Evolutionary conservation across 352 stramenopile species (phyloP), one percentile per base, ranked within the genome.

Genomic region (Globisporangium cederbergense): DNA sequence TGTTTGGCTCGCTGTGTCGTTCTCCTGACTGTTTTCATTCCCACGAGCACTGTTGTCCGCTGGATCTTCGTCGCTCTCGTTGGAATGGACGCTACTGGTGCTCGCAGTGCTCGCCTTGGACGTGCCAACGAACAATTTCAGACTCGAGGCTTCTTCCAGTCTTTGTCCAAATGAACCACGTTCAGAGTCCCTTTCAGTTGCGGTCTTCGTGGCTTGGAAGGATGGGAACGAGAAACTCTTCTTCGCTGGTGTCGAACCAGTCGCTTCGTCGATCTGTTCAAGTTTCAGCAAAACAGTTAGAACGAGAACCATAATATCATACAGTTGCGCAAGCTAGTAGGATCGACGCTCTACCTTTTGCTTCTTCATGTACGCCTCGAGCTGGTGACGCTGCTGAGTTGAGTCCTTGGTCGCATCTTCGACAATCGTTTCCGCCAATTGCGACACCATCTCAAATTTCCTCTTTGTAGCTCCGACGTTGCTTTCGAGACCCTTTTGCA

Each of bases 331-430:
- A n/a, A 49, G 0, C 7, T 20, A 6, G 7, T 1, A 14, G 4
- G 58, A 43, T 16, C 22, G 16, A n/a, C 25, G 36, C 34, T 46
- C 25, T 58, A 87, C 78, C 74, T 75, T 76, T 69, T 75, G 58
- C 51, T 85, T 83, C 68, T 83, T 83, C 60, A 85, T 68, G 64
- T 73, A 88, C 13, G 67, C 54, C 55, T 75, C 71, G 30, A 83
- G 70, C 13, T 73, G 68, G 28, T 83, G 32, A 18, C 78, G 60
- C 45, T 78, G 73, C 20, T 73, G 62, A 9, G 54, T 71, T 14
- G 73, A 78, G 9, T 73, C 62, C 30, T 67, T 60, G 10, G 58
- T 64, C 14, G 71, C 68, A 28, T 83, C 66, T 16, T 28, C 53
- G 45, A 79, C 40, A 55, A 82, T 57, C 34, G 67, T 56, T 1